These are phyloP conservation scores for Suillus sp. DNA, from an alignment of 768 basidiomycete species.

Conservation along the genomic window DNA sequence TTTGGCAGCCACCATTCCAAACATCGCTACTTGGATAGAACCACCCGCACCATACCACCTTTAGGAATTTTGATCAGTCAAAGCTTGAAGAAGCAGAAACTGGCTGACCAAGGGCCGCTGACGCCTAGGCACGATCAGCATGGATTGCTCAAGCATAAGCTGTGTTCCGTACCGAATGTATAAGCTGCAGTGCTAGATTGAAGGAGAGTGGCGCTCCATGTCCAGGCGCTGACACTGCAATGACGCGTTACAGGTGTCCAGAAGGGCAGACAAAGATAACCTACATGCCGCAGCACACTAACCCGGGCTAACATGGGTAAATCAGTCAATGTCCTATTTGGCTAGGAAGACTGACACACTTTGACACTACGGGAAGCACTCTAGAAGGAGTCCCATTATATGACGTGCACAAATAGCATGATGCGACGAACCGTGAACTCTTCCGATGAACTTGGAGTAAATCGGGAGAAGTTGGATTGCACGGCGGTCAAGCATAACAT, in stretches of 20 bases:
- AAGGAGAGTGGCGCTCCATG: conserved; percentile 42
- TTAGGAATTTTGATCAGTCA: background rate
- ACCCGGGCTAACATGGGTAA: conserved; percentile 27
- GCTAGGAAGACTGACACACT: conserved; percentile 17
- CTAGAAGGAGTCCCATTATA: conserved; percentile 14
- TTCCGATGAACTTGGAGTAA: conserved; percentile 36
- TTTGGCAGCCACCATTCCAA: conserved; percentile 40
- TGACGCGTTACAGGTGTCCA: background rate
- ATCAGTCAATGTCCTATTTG: background rate
- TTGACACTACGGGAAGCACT: conserved; percentile 37
- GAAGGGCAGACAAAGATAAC: background rate
- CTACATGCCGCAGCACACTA: conserved; percentile 39
- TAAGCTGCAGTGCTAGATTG: conserved; percentile 41
- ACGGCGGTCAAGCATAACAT: conserved; percentile 37
- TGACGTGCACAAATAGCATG: background rate
- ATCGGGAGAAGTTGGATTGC: conserved; percentile 37
- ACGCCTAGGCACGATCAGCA: conserved; percentile 24
- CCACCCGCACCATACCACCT: conserved; percentile 40
- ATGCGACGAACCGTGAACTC: conserved; percentile 31
- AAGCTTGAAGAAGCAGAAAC: background rate
- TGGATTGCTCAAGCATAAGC: background rate
- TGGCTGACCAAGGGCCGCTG: conserved; percentile 36
- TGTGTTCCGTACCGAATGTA: conserved; percentile 27
- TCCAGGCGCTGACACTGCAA: conserved; percentile 38
- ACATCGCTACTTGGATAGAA: conserved; percentile 43